Conservation (phyloP, 257 asterid genomes). For the Ilex asprella region DNA sequence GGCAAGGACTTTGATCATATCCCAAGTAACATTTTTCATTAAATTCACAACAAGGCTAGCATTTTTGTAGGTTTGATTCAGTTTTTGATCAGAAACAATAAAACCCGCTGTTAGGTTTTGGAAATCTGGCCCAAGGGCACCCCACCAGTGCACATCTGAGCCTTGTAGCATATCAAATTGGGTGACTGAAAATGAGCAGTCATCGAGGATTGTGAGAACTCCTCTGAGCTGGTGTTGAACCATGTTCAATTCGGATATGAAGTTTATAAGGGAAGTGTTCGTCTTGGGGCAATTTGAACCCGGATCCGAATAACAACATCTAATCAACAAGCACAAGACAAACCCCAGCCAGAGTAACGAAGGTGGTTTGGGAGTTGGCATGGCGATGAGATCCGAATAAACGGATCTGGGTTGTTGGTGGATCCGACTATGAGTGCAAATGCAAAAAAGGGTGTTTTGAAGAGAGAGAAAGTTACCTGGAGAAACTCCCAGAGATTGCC, state of each 20-base stretch:
- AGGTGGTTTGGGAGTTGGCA: background rate
- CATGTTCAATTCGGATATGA: slow-evolving; percentile 75
- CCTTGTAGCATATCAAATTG: slow-evolving; percentile 89
- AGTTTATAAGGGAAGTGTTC: slow-evolving; percentile 53
- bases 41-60: slow-evolving; percentile 59
- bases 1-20: slow-evolving; percentile 55
- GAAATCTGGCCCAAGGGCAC: slow-evolving; percentile 61
- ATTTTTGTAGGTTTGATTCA: slow-evolving; percentile 66
- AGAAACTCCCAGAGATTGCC: no score
- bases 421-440: no score
- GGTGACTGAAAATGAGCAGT: slow-evolving; percentile 73
- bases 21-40: slow-evolving; percentile 70
- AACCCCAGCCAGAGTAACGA: background rate
- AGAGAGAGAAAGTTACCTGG: no score
- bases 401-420: background rate
- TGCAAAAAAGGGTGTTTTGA: no score
- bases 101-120: slow-evolving; percentile 76
- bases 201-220: slow-evolving; percentile 47
- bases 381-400: background rate
- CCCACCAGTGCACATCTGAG: slow-evolving; percentile 92
- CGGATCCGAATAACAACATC: slow-evolving; percentile 44
- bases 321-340: slow-evolving; percentile 24
- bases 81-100: slow-evolving; percentile 47
- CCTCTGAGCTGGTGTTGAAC: slow-evolving; percentile 98
- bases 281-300: slow-evolving; percentile 44